Evolutionary conservation across 257 asterid species (phyloP).

Genomic region (Solanum gracilifrons): DNA sequence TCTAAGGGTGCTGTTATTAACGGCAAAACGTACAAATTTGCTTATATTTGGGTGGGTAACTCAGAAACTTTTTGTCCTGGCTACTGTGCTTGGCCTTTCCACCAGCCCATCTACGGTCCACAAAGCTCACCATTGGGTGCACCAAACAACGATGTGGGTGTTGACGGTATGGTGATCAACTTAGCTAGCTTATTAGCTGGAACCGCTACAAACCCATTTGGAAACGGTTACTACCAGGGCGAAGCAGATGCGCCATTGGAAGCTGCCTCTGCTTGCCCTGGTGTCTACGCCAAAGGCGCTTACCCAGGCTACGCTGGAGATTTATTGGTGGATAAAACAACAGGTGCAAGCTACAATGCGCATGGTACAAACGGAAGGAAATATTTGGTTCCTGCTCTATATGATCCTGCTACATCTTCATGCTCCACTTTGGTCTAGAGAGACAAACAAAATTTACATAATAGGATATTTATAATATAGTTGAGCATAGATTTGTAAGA

Average conservation of each 20-base stretch:
- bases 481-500: background rate
- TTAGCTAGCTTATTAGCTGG: conserved; percentile 57
- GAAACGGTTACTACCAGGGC: conserved; percentile 67
- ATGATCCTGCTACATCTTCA: conserved; percentile 48
- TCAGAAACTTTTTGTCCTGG: conserved; percentile 52
- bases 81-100: conserved; percentile 68
- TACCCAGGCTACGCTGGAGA: conserved; percentile 76
- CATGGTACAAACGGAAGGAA: conserved; percentile 49
- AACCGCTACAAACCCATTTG: conserved; percentile 63
- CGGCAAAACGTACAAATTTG: conserved; percentile 35
- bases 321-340: conserved; percentile 42
- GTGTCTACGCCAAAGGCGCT: conserved; percentile 68
- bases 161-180: conserved; percentile 47
- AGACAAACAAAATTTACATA: too few relatives aligned
- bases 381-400: conserved; percentile 55
- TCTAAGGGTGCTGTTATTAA: conserved; percentile 9
- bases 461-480: too few relatives aligned
- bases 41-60: conserved; percentile 71
- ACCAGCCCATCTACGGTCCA: conserved; percentile 75
- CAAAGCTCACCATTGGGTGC: conserved; percentile 54
- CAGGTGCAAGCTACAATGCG: conserved; percentile 77
- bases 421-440: conserved; percentile 57
- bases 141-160: conserved; percentile 64
- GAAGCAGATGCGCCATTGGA: conserved; percentile 52
- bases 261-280: conserved; percentile 70